Evolutionary conservation across 352 stramenopile species (phyloP).

Genomic region (Globisporangium megalacanthum): DNA sequence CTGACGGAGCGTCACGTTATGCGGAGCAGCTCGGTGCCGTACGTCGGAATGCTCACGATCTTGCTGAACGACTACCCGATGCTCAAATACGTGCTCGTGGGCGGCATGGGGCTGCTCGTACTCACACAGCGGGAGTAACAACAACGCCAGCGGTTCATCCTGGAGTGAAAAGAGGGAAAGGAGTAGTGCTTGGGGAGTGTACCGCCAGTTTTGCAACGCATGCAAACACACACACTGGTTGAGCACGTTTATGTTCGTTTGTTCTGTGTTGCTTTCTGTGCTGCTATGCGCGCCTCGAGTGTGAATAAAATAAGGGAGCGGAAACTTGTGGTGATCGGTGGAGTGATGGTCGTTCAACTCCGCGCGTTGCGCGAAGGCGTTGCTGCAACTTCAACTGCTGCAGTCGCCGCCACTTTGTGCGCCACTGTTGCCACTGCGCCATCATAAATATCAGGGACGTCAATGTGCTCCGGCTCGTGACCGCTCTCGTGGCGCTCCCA

Average conservation of each 20-base stretch:
- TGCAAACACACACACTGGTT: too few relatives aligned
- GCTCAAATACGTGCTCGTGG: slow-evolving; percentile 90
- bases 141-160: not conserved
- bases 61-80: slow-evolving; percentile 98
- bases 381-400: too few relatives aligned
- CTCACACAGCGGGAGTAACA: slow-evolving; percentile 76
- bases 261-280: too few relatives aligned
- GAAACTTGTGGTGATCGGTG: too few relatives aligned
- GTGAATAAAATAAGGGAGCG: not conserved
- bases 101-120: slow-evolving; percentile 72
- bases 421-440: not conserved
- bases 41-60: slow-evolving; percentile 99
- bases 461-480: slow-evolving; percentile 66
- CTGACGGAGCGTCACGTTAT: not conserved
- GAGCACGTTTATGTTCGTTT: too few relatives aligned
- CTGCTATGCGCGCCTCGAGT: too few relatives aligned
- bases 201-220: too few relatives aligned
- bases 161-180: not conserved
- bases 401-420: too few relatives aligned
- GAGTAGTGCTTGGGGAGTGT: not conserved
- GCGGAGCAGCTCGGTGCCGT: slow-evolving; percentile 87
- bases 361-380: too few relatives aligned
- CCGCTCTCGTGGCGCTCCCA: slow-evolving; percentile 76
- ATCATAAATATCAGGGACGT: slow-evolving; percentile 73
- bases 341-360: too few relatives aligned